Conservation (phyloP, 2,329 filamentous ascomycete species). For the Epichloe typhina region DNA sequence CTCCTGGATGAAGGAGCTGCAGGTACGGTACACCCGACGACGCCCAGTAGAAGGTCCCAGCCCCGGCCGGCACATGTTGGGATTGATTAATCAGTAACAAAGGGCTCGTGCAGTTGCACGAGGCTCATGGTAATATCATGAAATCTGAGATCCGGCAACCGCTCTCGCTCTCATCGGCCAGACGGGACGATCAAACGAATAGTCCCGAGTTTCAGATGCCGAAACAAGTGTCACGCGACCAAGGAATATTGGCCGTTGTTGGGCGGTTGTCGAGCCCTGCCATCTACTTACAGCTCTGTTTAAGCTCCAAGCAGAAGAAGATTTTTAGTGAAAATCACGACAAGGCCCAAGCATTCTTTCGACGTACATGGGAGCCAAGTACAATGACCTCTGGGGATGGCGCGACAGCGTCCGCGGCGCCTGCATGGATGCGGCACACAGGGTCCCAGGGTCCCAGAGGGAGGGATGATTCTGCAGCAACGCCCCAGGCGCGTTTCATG, state of each 20-base stretch:
- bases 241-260: background rate
- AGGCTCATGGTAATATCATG: too few species aligned
- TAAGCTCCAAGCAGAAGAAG: background rate
- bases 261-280: background rate
- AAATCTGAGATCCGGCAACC: background rate
- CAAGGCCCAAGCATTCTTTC: background rate
- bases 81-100: too few species aligned
- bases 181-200: slow-evolving; percentile 17
- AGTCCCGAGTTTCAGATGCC: slow-evolving; percentile 9
- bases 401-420: too few species aligned
- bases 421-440: too few species aligned
- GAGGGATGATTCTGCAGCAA: slow-evolving; percentile 32
- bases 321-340: background rate
- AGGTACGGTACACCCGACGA: too few species aligned
- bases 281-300: too few species aligned
- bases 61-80: too few species aligned
- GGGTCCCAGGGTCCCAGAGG: background rate
- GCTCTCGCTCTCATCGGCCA: slow-evolving; percentile 1
- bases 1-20: too few species aligned
- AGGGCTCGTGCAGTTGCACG: too few species aligned
- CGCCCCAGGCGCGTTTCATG: slow-evolving; percentile 38
- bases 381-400: too few species aligned
- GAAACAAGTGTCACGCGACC: slow-evolving; percentile 3
- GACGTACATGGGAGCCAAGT: too few species aligned
- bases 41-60: too few species aligned